Evolutionary conservation across 106 monocot genomes (phyloP), one percentile per base, ranked within the genome.

Genomic region (Dactylorhiza incarnata): DNA sequence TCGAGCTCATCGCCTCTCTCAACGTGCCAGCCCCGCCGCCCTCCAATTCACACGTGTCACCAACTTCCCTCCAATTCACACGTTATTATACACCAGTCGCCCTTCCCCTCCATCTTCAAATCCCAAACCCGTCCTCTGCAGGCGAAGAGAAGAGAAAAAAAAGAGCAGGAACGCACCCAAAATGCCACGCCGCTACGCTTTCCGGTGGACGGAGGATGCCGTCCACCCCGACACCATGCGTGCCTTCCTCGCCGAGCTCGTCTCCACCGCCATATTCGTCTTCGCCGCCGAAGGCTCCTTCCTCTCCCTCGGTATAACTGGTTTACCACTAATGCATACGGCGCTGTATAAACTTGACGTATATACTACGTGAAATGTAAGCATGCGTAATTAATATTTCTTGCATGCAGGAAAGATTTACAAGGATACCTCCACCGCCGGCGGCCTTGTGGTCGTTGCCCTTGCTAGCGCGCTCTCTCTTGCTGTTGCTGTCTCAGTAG

Each of bases 241-340:
- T 7, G 84, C 89, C 23, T 81, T 86, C 45, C 83, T 89, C 66
- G 71, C 89, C 16, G 86, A 89, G 86, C 84, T 89, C 79, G 3
- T 89, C 67, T 83, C 81, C 74, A 89, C 89, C 15, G 89, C 89
- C 61, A 82, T 89, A 73, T 89, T 89, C 71, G 89, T 89, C 69
- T 89, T 86, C 75, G 89, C 89, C 12, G 89, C 82, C 23, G 89
- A 89, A 68, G 86, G 89, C 82, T 89, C 89, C 17, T 63, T 89
- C 74, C 86, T 89, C 46, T 77, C 89, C 14, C 84, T 89, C 77
- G 89, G 89, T 89, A 76, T 48, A 17, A 59, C 6, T 20, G 19
- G 1, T 59, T 0, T 19, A 37, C 37, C 37, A 0, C 0, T 0
- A 3, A 37, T 43, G n/a, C 12, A 48, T 44, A 14, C 44, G 45